Evolutionary conservation across 2,329 filamentous ascomycete species (phyloP).

Genomic region (Fusarium keratoplasticum): DNA sequence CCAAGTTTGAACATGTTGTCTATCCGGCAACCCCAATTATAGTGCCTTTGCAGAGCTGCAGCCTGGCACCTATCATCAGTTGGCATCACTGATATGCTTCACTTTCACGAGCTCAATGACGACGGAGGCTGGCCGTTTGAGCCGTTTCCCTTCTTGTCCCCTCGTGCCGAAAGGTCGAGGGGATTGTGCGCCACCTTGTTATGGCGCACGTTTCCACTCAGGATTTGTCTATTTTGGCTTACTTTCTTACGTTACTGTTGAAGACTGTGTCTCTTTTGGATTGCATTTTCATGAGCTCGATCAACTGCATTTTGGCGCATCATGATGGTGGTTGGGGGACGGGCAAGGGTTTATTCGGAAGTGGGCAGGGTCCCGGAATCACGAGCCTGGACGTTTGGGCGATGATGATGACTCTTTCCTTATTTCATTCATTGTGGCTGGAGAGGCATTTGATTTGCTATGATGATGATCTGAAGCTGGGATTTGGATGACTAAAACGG

Average conservation of each 20-base stretch:
- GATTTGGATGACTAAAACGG: slow-evolving; percentile 25
- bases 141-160: not conserved
- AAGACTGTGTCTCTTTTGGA: not conserved
- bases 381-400: slow-evolving; percentile 14
- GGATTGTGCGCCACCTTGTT: not conserved
- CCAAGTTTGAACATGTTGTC: not conserved
- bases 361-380: not conserved
- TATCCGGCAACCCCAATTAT: not conserved
- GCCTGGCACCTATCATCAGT: not conserved
- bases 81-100: not conserved
- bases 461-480: slow-evolving; percentile 37
- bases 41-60: not conserved
- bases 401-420: slow-evolving; percentile 34
- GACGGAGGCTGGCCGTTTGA: not conserved
- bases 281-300: slow-evolving; percentile 16
- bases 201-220: not conserved
- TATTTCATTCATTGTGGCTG: slow-evolving; percentile 20
- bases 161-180: not conserved
- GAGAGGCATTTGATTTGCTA: slow-evolving; percentile 16
- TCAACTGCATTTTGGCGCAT: slow-evolving; percentile 32
- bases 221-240: not conserved
- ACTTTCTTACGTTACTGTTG: not conserved
- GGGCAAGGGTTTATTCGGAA: slow-evolving; percentile 7
- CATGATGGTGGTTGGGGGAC: slow-evolving; percentile 17
- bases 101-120: not conserved